Conservation (phyloP, 805 yeast genomes). For the Yamadazyma philogaea region DNA sequence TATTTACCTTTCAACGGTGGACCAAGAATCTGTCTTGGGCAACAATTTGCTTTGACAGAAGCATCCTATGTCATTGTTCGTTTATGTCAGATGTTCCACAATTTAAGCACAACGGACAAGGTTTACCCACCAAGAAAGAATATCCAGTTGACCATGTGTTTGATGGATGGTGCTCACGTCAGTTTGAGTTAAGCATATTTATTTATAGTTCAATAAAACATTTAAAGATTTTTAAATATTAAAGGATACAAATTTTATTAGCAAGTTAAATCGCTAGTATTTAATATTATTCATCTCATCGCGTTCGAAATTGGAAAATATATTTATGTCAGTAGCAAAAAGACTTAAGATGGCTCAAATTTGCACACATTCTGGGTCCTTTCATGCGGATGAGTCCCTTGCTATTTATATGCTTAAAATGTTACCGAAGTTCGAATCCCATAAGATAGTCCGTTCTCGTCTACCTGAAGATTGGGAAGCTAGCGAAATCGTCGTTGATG, state of each 20-base stretch:
- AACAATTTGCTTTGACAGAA: conserved; percentile 54
- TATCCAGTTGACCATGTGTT: conserved; percentile 28
- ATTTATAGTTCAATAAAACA: no score
- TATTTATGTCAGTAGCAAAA: conserved; percentile 3
- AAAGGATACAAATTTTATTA: no score
- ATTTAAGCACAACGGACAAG: conserved; percentile 19
- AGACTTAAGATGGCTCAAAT: conserved; percentile 47
- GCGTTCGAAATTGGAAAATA: background rate
- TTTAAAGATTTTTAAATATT: no score
- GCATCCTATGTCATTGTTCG: conserved; percentile 44
- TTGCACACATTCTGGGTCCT: conserved; percentile 89
- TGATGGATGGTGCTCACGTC: conserved; percentile 12
- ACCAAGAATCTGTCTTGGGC: conserved; percentile 55
- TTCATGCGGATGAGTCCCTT: conserved; percentile 95
- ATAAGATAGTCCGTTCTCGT: conserved; percentile 79
- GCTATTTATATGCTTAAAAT: conserved; percentile 83
- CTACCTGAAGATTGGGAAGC: conserved; percentile 77
- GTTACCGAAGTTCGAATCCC: conserved; percentile 63
- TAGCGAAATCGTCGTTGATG: conserved; percentile 93
- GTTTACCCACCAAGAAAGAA: conserved; percentile 32
- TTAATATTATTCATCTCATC: background rate
- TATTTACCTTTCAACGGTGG: conserved; percentile 55
- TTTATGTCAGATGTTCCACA: conserved; percentile 24
- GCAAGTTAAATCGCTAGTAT: background rate
- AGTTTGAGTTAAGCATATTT: conserved; percentile 6